Percentiles rank a stretch among this genome's conserved stretches.
These are phyloP conservation scores for Ploettnerulaceae sp. DNA, from an alignment of 2,329 filamentous ascomycete genomes.

Conservation along the genomic window DNA sequence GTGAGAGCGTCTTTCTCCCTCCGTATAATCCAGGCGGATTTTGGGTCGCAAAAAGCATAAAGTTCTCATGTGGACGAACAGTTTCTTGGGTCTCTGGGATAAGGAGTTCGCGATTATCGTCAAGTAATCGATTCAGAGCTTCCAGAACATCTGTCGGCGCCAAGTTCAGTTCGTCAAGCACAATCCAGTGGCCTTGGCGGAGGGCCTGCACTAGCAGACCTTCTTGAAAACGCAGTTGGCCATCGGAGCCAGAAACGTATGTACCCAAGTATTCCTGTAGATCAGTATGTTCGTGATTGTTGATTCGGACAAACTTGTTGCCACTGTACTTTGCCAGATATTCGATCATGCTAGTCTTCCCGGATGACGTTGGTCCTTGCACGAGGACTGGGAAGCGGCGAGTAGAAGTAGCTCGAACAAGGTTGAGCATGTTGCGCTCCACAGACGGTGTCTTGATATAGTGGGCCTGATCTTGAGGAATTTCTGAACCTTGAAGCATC, in stretches of 20 bases:
- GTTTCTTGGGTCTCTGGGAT: constrained; percentile 96
- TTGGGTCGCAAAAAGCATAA: constrained; percentile 97
- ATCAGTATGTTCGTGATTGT: constrained; percentile 99
- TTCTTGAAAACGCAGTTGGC: constrained; percentile 85
- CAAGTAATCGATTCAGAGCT: constrained; percentile 87
- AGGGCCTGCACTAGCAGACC: constrained; percentile 90
- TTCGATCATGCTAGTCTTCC: constrained; percentile 99
- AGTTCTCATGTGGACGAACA: constrained; percentile 86
- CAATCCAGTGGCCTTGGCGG: constrained; percentile 93
- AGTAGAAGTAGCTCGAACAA: constrained; percentile 90
- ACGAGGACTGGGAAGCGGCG: constrained; percentile 88
- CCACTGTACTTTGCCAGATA: constrained; percentile 95
- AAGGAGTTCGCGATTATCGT: constrained; percentile 92
- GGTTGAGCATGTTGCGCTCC: constrained; percentile 86
- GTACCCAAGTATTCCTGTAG: constrained; percentile 96
- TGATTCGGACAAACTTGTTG: constrained; percentile 96
- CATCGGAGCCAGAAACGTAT: constrained; percentile 81
- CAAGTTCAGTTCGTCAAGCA: constrained; percentile 93
- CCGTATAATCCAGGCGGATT: constrained; percentile 95
- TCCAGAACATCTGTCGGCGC: constrained; percentile 96
- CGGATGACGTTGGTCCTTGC: constrained; percentile 93
- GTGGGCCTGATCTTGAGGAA: constrained; percentile 68
- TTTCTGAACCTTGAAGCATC: constrained; percentile 70
- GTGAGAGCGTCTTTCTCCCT: constrained; percentile 84
- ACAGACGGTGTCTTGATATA: constrained; percentile 98